A percentile compares a stretch with the other conserved stretches of the same genome.
Conservation (phyloP, 768 basidiomycete species). For the Porphyrellus cyaneotinctus region DNA sequence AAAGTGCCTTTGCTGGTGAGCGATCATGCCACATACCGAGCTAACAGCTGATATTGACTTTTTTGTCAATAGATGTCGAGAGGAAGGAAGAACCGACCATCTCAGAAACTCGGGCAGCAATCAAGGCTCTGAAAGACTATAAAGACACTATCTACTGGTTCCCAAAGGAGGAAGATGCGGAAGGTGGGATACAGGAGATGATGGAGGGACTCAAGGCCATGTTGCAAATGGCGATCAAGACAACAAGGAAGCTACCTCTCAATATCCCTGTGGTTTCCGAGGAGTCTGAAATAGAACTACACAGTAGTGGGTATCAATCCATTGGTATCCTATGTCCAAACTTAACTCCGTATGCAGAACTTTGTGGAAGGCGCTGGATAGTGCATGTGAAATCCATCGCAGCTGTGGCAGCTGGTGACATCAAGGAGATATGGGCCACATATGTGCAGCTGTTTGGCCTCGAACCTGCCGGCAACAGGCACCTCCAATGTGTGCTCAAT, state of each 20-base stretch:
- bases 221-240: not conserved
- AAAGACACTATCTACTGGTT: constrained; percentile 5
- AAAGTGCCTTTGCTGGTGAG: not conserved
- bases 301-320: not conserved
- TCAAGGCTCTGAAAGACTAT: constrained; percentile 1
- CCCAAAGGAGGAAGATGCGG: constrained; percentile 2
- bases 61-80: not conserved
- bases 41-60: no score
- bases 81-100: not conserved
- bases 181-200: constrained; percentile 6
- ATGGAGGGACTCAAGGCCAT: not conserved
- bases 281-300: not conserved
- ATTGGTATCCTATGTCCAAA: no score
- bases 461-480: not conserved
- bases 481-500: not conserved
- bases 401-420: not conserved
- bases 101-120: not conserved
- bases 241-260: not conserved
- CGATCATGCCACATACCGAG: no score
- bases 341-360: not conserved
- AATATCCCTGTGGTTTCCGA: not conserved
- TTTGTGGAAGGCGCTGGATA: not conserved
- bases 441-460: constrained; percentile 3
- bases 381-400: not conserved
- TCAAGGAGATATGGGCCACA: constrained; percentile 8